phyloP scores from a whole-genome alignment of 2,329 filamentous ascomycete genomes.

The Mycocentrospora acerina region DNA sequence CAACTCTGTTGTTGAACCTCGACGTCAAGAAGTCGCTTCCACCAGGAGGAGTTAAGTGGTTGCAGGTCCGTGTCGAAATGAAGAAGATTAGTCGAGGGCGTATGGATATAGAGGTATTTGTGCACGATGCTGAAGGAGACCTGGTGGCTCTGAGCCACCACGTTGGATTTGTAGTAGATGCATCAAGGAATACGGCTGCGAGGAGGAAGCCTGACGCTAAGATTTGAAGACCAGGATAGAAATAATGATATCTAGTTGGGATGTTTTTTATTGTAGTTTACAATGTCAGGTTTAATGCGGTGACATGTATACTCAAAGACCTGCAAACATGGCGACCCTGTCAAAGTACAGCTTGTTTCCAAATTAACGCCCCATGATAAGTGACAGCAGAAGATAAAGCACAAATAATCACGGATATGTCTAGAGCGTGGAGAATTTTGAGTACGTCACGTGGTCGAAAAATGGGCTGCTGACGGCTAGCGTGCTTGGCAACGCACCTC shows the following conservation, averaged over 20 bases:
- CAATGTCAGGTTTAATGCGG: background rate
- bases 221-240: slow-evolving; percentile 26
- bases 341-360: no score
- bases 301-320: no score
- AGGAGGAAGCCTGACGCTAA: slow-evolving; percentile 45
- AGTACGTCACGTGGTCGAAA: slow-evolving; percentile 10
- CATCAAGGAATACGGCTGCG: slow-evolving; percentile 63
- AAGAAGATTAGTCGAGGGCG: slow-evolving; percentile 71
- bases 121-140: slow-evolving; percentile 65
- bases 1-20: slow-evolving; percentile 72
- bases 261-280: background rate
- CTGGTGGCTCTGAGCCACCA: slow-evolving; percentile 69
- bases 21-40: slow-evolving; percentile 76
- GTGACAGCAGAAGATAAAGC: no score
- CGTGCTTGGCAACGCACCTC: slow-evolving; percentile 18
- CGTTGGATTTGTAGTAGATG: slow-evolving; percentile 63
- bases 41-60: slow-evolving; percentile 68
- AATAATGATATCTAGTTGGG: no score
- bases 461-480: slow-evolving; percentile 21
- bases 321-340: no score
- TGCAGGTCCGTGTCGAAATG: slow-evolving; percentile 65
- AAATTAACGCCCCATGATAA: no score
- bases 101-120: slow-evolving; percentile 71
- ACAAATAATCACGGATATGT: no score
- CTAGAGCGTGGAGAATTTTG: slow-evolving; percentile 4